phyloP scores from a whole-genome alignment of 176 grass and related monocot genomes.

The Musa acuminata region DNA sequence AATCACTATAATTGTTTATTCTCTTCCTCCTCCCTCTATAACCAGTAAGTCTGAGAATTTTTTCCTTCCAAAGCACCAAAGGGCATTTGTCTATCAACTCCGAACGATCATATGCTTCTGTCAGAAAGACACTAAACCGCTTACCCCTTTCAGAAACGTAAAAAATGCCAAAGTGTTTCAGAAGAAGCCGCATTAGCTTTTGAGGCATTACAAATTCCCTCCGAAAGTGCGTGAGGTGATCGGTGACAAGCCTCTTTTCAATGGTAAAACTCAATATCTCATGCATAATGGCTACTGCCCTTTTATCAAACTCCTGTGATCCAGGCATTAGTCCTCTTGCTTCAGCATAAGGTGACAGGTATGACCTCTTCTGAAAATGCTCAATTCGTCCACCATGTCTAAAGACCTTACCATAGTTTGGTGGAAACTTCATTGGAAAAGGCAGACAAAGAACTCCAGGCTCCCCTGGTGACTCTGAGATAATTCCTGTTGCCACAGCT shows the following conservation, averaged over 20 bases:
- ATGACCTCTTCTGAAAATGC: constrained; percentile 44
- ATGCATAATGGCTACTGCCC: constrained; percentile 74
- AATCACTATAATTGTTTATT: constrained; percentile 19
- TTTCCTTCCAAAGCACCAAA: constrained; percentile 63
- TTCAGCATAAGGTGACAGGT: constrained; percentile 74
- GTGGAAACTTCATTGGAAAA: constrained; percentile 71
- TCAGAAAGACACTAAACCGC: constrained; percentile 66
- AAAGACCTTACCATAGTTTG: constrained; percentile 52
- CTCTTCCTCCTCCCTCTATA: constrained; percentile 62
- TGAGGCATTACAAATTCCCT: constrained; percentile 91
- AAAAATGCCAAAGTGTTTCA: constrained; percentile 26
- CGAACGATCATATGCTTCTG: constrained; percentile 63
- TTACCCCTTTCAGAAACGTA: constrained; percentile 86
- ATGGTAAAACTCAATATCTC: constrained; percentile 78
- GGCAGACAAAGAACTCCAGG: constrained; percentile 51
- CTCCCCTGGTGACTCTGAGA: constrained; percentile 2
- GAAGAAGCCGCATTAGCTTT: constrained; percentile 67
- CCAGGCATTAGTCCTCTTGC: constrained; percentile 45
- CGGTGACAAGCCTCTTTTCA: constrained; percentile 80
- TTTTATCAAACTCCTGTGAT: constrained; percentile 69
- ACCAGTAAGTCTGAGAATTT: constrained; percentile 49
- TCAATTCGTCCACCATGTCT: constrained; percentile 40
- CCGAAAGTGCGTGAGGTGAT: constrained; percentile 75
- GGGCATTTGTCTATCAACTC: constrained; percentile 53
- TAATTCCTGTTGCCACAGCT: constrained; percentile 16